Evolutionary conservation across 106 monocot species (phyloP), one percentile per base, ranked within the genome.

Genomic region (Vanilla planifolia): DNA sequence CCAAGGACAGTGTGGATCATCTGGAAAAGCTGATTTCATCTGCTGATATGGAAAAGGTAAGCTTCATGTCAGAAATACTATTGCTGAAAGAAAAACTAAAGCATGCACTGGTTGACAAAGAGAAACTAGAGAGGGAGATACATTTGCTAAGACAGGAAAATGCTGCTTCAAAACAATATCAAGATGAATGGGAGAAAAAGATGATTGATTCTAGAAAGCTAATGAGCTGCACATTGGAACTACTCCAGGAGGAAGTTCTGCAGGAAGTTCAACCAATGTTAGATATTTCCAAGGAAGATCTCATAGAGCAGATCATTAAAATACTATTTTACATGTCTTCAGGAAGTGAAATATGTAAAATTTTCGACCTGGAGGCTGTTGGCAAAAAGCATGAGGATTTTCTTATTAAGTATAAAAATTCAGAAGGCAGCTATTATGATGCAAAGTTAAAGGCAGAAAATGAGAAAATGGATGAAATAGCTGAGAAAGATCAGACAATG

Each of bases 361-460:
- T 76, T 61, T 34, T 60, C 20, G 59, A 55, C 42, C 68, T 64
- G 56, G 73, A 73, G 65, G n/a, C 40, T 23, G 36, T 40, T 10
- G 25, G 79, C 21, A 44, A 45, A 51, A 62, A n/a, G 14, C 76
- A 75, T 37, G 23, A 61, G 33, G 72, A 87, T 28, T 17, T 87
- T 55, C 48, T 62, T 4, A 25, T 25, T n/a, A 60, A 69, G 16
- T 72, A 68, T 29, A 75, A 75, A 51, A 64, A 75, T 52, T 45
- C 78, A 11, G 81, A 81, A 59, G 33, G 43, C 17, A 27, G 65
- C 19, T 73, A 64, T 40, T 42, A 33, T 20, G 74, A 75, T 44
- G 62, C 65, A 43, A 65, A 72, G 17, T 48, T 43, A n/a, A 71
- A 72, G 37, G 45, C 62, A 6, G 55, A 60, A 3, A 45, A 43